These are phyloP conservation scores for Filosporella fistucella DNA, from an alignment of 495 filamentous ascomycete species.

Conservation along the genomic window DNA sequence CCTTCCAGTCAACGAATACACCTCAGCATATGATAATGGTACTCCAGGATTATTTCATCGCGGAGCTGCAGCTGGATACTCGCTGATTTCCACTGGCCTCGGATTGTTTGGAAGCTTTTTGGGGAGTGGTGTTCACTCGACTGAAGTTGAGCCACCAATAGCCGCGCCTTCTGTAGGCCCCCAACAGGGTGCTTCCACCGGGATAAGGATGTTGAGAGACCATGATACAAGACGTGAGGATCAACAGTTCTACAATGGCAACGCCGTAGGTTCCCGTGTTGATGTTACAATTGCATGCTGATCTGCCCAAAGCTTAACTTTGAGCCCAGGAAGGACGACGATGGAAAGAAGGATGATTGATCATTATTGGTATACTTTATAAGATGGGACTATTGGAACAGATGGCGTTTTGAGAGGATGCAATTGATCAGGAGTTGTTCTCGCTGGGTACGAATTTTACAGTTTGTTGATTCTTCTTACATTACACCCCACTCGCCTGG, in stretches of 20 bases:
- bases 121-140: constrained; percentile 32
- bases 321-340: constrained; percentile 60
- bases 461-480: too few relatives aligned
- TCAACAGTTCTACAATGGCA: constrained; percentile 81
- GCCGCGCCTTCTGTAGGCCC: constrained; percentile 4
- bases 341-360: constrained; percentile 31
- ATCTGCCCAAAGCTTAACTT: constrained; percentile 64
- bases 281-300: background rate
- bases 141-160: constrained; percentile 3
- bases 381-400: too few relatives aligned
- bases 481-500: too few relatives aligned
- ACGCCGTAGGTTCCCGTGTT: constrained; percentile 54
- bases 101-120: constrained; percentile 52
- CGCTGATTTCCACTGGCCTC: constrained; percentile 27
- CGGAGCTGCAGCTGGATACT: constrained; percentile 16
- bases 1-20: constrained; percentile 59
- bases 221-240: constrained; percentile 33
- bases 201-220: constrained; percentile 50
- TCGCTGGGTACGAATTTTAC: too few relatives aligned
- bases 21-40: constrained; percentile 54
- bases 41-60: constrained; percentile 8
- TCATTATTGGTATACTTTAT: too few relatives aligned
- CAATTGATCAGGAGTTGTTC: too few relatives aligned
- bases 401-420: too few relatives aligned
- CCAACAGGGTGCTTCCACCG: constrained; percentile 15